These are phyloP conservation scores for Imleria badia DNA, from an alignment of 768 basidiomycete genomes.

Conservation along the genomic window DNA sequence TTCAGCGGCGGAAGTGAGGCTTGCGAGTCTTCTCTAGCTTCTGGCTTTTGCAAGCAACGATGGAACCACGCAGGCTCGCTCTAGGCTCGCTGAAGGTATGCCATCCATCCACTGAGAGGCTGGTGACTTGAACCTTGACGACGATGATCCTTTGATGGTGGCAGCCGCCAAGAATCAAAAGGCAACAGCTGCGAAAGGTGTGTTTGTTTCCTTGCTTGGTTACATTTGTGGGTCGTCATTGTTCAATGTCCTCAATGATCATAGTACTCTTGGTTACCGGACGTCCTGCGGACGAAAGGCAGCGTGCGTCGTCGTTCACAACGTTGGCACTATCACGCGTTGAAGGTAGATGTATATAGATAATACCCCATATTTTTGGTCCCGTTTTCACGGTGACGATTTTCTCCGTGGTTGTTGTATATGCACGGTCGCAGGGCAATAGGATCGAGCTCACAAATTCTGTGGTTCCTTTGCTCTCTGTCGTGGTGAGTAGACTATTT, in stretches of 20 bases:
- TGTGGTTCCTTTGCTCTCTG: slow-evolving; percentile 83
- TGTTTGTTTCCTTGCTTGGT: not conserved
- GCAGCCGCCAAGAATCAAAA: slow-evolving; percentile 46
- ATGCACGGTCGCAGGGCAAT: slow-evolving; percentile 56
- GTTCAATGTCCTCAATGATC: not conserved
- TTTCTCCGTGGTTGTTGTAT: slow-evolving; percentile 63
- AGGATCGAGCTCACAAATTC: slow-evolving; percentile 72
- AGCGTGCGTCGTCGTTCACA: slow-evolving; percentile 52
- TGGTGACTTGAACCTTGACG: not conserved
- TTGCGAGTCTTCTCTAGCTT: not conserved
- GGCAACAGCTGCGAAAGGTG: slow-evolving; percentile 55
- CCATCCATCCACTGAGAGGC: not conserved
- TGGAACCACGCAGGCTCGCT: slow-evolving; percentile 23
- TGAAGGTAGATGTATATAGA: slow-evolving; percentile 38
- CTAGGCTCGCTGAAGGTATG: slow-evolving; percentile 30
- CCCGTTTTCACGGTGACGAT: slow-evolving; percentile 84
- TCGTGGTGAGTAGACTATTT: slow-evolving; percentile 63
- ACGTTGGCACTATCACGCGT: not conserved
- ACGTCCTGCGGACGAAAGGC: slow-evolving; percentile 81
- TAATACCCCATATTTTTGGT: slow-evolving; percentile 69
- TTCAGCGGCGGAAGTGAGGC: slow-evolving; percentile 2
- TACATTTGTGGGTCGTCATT: not conserved
- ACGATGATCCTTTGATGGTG: not conserved
- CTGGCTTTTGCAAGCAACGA: slow-evolving; percentile 7
- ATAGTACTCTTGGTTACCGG: slow-evolving; percentile 88